phyloP scores from a whole-genome alignment of 306 rosid species.

The Vachellia collinsii region DNA sequence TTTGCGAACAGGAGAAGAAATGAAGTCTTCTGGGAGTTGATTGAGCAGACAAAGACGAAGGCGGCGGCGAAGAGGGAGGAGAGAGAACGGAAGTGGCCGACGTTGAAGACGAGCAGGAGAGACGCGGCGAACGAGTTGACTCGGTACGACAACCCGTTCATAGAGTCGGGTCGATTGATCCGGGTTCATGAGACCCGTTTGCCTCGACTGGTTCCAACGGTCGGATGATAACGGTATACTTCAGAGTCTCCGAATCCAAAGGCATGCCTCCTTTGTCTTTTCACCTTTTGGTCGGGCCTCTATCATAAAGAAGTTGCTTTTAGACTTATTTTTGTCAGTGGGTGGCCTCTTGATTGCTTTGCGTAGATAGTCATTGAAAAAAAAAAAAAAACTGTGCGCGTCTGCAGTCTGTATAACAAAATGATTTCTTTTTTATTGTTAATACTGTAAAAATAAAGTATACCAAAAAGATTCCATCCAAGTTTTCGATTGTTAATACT shows the following conservation, averaged over 20 bases:
- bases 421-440: too few species aligned
- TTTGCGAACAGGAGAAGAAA: conserved; percentile 61
- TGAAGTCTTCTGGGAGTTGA: conserved; percentile 67
- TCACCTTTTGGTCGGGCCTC: background rate
- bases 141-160: conserved; percentile 66
- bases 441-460: too few species aligned
- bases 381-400: too few species aligned
- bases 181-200: conserved; percentile 37
- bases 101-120: conserved; percentile 33
- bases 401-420: background rate
- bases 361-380: background rate
- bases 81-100: conserved; percentile 53
- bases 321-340: too few species aligned
- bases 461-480: background rate
- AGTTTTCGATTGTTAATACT: background rate
- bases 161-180: conserved; percentile 59
- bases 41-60: conserved; percentile 39
- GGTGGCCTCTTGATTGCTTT: background rate
- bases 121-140: conserved; percentile 42
- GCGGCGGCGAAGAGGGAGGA: conserved; percentile 41
- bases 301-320: background rate
- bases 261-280: background rate
- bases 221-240: conserved; percentile 31
- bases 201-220: conserved; percentile 46
- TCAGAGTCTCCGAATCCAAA: background rate